phyloP scores from a whole-genome alignment of 2,329 filamentous ascomycete species.

The Penicillium sp. region DNA sequence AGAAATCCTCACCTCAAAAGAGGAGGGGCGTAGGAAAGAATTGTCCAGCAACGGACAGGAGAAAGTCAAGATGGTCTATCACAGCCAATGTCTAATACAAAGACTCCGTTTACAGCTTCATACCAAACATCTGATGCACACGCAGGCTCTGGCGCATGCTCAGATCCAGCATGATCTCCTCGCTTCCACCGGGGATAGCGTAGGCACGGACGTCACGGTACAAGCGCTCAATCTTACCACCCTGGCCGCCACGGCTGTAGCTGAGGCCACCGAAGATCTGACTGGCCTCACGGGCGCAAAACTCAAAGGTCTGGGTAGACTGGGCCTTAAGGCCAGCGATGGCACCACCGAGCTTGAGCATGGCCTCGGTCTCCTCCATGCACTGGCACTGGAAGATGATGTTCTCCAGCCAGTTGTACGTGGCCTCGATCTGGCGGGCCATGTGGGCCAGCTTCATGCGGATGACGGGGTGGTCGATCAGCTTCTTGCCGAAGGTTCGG shows the following conservation, averaged over 20 bases:
- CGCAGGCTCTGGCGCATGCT: constrained; percentile 89
- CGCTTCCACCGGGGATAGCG: constrained; percentile 91
- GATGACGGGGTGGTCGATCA: constrained; percentile 96
- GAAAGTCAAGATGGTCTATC: constrained; percentile 14
- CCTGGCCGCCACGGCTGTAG: constrained; percentile 92
- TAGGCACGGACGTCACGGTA: constrained; percentile 96
- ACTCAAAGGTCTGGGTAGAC: constrained; percentile 92
- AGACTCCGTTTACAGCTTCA: constrained; percentile 75
- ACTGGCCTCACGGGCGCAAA: constrained; percentile 92
- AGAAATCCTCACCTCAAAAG: constrained; percentile 4
- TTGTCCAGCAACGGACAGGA: constrained; percentile 13
- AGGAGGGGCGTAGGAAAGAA: constrained; percentile 5
- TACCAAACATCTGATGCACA: constrained; percentile 88
- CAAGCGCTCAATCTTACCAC: constrained; percentile 90
- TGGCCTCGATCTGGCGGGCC: constrained; percentile 96
- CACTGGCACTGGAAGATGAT: constrained; percentile 89
- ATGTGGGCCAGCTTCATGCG: constrained; percentile 97
- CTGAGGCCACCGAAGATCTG: constrained; percentile 97
- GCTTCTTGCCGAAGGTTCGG: constrained; percentile 91
- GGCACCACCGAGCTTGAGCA: constrained; percentile 91
- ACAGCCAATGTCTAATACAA: neutral
- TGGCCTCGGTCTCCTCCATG: constrained; percentile 94
- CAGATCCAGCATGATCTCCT: constrained; percentile 98
- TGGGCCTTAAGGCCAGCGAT: constrained; percentile 96
- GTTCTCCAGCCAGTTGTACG: constrained; percentile 96